These are phyloP conservation scores for Cardamine occulta DNA, from an alignment of 345 rosid species.

Conservation along the genomic window DNA sequence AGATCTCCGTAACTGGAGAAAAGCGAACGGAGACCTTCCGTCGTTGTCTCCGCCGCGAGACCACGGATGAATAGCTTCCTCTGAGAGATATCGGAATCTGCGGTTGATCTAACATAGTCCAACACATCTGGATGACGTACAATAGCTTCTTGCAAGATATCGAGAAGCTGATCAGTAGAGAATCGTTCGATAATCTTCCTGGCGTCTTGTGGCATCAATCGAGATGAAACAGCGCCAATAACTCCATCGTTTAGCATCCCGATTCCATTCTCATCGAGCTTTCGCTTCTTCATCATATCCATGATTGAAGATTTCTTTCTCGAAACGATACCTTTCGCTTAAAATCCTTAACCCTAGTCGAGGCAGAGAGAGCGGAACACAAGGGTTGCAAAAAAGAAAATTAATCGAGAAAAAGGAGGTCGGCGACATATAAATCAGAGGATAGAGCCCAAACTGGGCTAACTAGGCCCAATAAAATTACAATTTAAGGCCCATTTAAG, in stretches of 20 bases:
- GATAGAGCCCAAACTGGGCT: not conserved
- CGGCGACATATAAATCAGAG: not conserved
- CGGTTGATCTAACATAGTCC: constrained; percentile 56
- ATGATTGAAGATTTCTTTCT: constrained; percentile 19
- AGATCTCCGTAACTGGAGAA: constrained; percentile 75
- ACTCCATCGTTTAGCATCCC: constrained; percentile 29
- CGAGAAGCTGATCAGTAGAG: constrained; percentile 66
- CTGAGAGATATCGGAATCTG: constrained; percentile 69
- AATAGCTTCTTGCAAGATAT: constrained; percentile 59
- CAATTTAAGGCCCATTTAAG: not conserved
- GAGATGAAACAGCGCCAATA: constrained; percentile 25
- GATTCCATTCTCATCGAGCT: constrained; percentile 63
- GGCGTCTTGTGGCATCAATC: constrained; percentile 55
- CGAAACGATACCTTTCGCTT: not conserved
- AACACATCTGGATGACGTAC: constrained; percentile 59
- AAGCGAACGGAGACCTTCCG: constrained; percentile 63
- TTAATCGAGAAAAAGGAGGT: not conserved
- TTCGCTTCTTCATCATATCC: constrained; percentile 68
- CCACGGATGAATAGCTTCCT: constrained; percentile 89
- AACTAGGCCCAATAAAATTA: not conserved
- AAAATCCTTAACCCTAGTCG: constrained; percentile 55
- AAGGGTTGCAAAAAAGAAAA: not conserved
- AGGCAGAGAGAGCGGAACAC: not conserved
- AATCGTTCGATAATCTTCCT: constrained; percentile 69
- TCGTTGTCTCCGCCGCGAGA: constrained; percentile 83